Base-by-base conservation (phyloP, 805 yeast species). In the Priceomyces carsonii region DNA sequence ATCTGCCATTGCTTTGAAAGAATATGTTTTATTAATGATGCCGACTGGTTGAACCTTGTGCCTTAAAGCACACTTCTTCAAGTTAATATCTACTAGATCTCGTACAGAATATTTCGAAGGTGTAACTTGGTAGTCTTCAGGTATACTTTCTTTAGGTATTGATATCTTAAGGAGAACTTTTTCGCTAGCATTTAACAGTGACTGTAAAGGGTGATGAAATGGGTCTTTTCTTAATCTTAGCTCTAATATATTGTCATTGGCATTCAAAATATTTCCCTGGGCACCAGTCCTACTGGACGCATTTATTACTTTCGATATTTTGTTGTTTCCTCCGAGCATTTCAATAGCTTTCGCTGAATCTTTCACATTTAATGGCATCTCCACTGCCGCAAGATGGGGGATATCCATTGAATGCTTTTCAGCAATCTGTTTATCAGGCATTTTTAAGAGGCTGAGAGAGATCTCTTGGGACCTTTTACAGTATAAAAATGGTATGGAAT, bases 1-100 rank as follows among this genome's bases (percentile, higher is more conserved):
- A 59, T 90, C 98, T 0, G 91, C 81, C 72, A 89, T 77, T 44
- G 85, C 87, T 47, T 96, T 75, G 57, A 91, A 91, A 43, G 84
- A 74, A 51, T 80, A 82, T 12, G 82, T 82, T 39, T 78, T 73
- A 47, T 79, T 78, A 13, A 88, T 68, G 13, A 87, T 73, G 0
- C 82, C 89, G 4, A 76, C 71, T 0, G 95, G 91, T 29, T 69
- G 68, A 2, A 76, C 70, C 16, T 59, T 60, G 33, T 73, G 68
- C 3, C 62, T 46, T 3, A 57, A 46, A 3, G 57, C 51, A 3
- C 35, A 32, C 12, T 30, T 16, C 8, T 58, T 50, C n/a, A 61
- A 54, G 35, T 71, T 70, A 14, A 50, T 14, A 31, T 51, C 29
- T 47, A 35, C 57, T 14, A 78, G 64, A 32, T 71, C 67, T 27